A percentile compares a stretch with the other conserved stretches of the same genome.
These are phyloP conservation scores for Polychaeton citri DNA, from an alignment of 2,329 filamentous ascomycete genomes.

Conservation along the genomic window DNA sequence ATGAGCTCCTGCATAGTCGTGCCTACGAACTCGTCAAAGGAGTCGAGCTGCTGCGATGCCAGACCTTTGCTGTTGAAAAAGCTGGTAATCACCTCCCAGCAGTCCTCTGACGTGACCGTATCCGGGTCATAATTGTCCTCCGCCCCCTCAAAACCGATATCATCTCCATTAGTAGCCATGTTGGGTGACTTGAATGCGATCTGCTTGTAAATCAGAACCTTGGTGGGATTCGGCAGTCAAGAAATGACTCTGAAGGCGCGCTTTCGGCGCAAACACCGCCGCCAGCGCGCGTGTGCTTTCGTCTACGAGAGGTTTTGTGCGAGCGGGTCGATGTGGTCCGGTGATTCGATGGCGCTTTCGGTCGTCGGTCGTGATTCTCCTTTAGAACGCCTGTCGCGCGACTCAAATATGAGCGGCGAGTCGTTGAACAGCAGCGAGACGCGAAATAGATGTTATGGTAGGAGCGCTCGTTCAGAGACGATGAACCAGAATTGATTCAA, in stretches of 20 bases:
- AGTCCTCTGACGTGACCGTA: slow-evolving; percentile 84
- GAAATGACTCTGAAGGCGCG: too few species aligned
- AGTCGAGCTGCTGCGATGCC: slow-evolving; percentile 94
- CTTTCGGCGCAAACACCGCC: background rate
- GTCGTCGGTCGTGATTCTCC: too few species aligned
- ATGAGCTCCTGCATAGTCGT: slow-evolving; percentile 92
- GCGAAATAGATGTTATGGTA: too few species aligned
- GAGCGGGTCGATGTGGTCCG: too few species aligned
- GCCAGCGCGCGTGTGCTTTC: background rate
- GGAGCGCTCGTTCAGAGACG: too few species aligned
- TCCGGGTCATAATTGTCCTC: slow-evolving; percentile 11
- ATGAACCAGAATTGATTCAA: background rate
- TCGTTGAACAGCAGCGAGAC: too few species aligned
- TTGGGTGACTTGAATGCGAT: background rate
- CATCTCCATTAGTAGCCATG: background rate
- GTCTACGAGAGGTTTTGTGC: too few species aligned
- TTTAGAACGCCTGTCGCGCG: too few species aligned
- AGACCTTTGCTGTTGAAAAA: slow-evolving; percentile 96
- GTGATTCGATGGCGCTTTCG: too few species aligned
- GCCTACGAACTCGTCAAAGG: slow-evolving; percentile 92
- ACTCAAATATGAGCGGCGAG: too few species aligned
- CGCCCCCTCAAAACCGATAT: slow-evolving; percentile 2
- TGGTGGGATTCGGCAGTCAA: background rate
- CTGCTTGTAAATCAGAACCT: background rate
- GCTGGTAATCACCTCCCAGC: slow-evolving; percentile 92